phyloP scores from a whole-genome alignment of 2,329 filamentous ascomycete genomes.

The Exophiala mesophila region DNA sequence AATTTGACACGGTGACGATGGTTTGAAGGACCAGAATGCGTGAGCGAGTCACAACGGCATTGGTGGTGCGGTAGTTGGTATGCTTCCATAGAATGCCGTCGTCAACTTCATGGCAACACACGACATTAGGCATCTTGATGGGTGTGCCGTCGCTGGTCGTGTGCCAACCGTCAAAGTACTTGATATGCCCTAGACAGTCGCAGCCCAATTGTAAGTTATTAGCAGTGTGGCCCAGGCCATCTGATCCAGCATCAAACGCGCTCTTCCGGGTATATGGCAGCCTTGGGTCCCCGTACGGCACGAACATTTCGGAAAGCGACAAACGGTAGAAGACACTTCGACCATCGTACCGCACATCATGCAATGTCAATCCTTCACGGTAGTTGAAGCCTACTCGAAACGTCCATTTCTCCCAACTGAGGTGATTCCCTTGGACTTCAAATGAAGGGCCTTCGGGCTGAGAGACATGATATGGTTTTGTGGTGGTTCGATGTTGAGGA shows the following conservation, averaged over 20 bases:
- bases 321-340: slow-evolving; percentile 40
- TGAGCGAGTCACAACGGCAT: slow-evolving; percentile 33
- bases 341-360: slow-evolving; percentile 38
- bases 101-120: slow-evolving; percentile 41
- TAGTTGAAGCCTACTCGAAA: slow-evolving; percentile 44
- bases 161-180: slow-evolving; percentile 40
- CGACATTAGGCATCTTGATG: slow-evolving; percentile 37
- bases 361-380: slow-evolving; percentile 40
- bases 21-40: slow-evolving; percentile 36
- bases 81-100: slow-evolving; percentile 40
- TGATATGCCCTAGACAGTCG: slow-evolving; percentile 42
- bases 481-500: slow-evolving; percentile 31
- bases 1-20: slow-evolving; percentile 41
- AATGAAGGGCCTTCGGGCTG: slow-evolving; percentile 37
- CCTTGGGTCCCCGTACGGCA: slow-evolving; percentile 41
- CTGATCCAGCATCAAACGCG: slow-evolving; percentile 43
- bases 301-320: slow-evolving; percentile 42
- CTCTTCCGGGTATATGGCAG: slow-evolving; percentile 39
- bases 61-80: slow-evolving; percentile 36
- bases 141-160: slow-evolving; percentile 33
- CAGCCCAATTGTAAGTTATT: slow-evolving; percentile 42
- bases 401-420: slow-evolving; percentile 43
- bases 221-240: slow-evolving; percentile 39
- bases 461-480: slow-evolving; percentile 34
- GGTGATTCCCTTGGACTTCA: slow-evolving; percentile 27